phyloP scores from a whole-genome alignment of 352 stramenopile species.

The Globisporangium acanthophoron region DNA sequence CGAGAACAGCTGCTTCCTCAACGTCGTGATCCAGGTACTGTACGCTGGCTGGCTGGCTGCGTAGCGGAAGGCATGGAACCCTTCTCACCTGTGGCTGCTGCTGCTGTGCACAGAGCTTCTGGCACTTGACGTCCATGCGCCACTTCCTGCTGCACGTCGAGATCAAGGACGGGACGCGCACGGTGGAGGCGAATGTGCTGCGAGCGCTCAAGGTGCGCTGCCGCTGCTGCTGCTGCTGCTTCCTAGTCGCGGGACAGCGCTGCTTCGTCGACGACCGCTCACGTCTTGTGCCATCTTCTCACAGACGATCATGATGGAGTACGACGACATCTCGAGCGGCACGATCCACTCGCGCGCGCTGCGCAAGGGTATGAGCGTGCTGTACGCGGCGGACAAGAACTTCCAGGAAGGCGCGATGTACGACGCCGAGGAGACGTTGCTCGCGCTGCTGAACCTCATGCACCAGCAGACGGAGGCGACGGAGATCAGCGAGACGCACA shows the following conservation, averaged over 20 bases:
- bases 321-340: slow-evolving; percentile 78
- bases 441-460: slow-evolving; percentile 83
- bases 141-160: slow-evolving; percentile 83
- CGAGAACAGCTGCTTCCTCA: slow-evolving; percentile 90
- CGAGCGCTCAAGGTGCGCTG: slow-evolving; percentile 44
- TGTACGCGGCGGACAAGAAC: slow-evolving; percentile 82
- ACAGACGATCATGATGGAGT: slow-evolving; percentile 73
- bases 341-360: slow-evolving; percentile 72
- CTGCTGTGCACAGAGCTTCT: slow-evolving; percentile 60
- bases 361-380: slow-evolving; percentile 75
- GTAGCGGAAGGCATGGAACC: neutral
- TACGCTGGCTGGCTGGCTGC: neutral
- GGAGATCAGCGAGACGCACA: slow-evolving; percentile 68
- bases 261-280: too few species aligned
- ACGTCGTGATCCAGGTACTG: slow-evolving; percentile 72
- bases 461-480: slow-evolving; percentile 78
- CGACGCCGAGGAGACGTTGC: slow-evolving; percentile 78
- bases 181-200: slow-evolving; percentile 72
- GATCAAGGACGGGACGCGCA: slow-evolving; percentile 69
- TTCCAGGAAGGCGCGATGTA: slow-evolving; percentile 88
- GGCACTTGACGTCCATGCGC: slow-evolving; percentile 85
- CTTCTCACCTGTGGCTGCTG: neutral
- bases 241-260: too few species aligned
- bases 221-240: neutral
- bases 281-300: neutral